Evolutionary conservation across 2,329 filamentous ascomycete species (phyloP), one percentile per base, ranked within the genome.

Genomic region (Talaromyces pinophilus): DNA sequence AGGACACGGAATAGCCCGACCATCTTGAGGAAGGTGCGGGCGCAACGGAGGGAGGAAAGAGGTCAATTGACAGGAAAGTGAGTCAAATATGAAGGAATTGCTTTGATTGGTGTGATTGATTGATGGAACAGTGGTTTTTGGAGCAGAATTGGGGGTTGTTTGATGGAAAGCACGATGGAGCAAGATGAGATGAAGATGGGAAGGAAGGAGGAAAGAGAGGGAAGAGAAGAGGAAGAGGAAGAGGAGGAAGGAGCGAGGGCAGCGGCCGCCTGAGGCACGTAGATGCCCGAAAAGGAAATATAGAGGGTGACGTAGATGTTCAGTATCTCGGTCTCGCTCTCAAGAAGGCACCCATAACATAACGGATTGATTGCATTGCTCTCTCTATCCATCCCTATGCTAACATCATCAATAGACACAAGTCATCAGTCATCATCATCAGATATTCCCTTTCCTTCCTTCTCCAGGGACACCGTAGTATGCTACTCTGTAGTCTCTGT

Each of bases 221-320:
- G 62, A 25, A 44, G 19, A 2, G 46, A 19, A 10, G 59, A 46
- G 19, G 19, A 19, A 19, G 19, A 62, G 62, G 33, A 42, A 30
- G 38, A 64, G 46, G 50, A 57, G 66, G 62, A 40, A 65, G 67
- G 46, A 67, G 38, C 25, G 35, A 48, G 30, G 28, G 28, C 28
- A 50, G 46, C 19, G 25, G 48, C 48, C 22, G 25, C 15, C 25
- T 17, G 25, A 30, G 25, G 22, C 40, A 33, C 17, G 7, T 48
- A 33, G 17, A 19, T 48, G 30, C 40, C 59, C 13, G 17, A 28
- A 50, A 17, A 3, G 44, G 30, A 62, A 50, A n/a, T 5, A 30
- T 28, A 30, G 54, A 59, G 33, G 55, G 48, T 52, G 50, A n/a
- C 50, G 50, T 54, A 30, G 15, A 33, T 17, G 22, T 13, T 57